Evolutionary conservation across 148 eudicot species (phyloP), one percentile per base, ranked within the genome.

Genomic region (Suaeda aralocaspica): DNA sequence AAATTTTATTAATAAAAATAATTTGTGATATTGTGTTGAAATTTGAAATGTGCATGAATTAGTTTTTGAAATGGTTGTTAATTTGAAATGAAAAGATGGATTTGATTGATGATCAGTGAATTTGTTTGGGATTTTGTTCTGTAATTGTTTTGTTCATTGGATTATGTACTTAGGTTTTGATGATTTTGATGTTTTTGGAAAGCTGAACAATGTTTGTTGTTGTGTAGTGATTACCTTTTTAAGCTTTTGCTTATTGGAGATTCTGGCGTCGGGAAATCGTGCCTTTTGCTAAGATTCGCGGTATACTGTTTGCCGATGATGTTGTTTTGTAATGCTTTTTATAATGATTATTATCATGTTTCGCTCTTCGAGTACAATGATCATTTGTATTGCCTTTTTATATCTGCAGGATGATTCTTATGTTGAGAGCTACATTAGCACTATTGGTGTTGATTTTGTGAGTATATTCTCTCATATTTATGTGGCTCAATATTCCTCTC

Each of bases 201-300:
- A 12, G 36, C 33, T 64, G 49, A 45, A 44, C 39, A 6, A 26
- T 76, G 21, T 24, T 24, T 65, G 24, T 21, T 72, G 2, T 66
- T 24, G 53, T 79, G 78, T 75, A 82, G 84, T 51, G 84, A 82
- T 78, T 82, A 82, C 71, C 84, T 82, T 55, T 82, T 82, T 25
- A 82, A 82, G 77, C 79, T 82, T 49, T 33, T 82, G 79, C 79
- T 82, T 42, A 82, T 82, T 25, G 84, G 84, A 69, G 84, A 82
- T 70, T 82, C 84, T 9, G 84, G 84, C 42, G 84, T 82, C n/a
- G 84, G 84, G 13, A 82, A 82, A 69, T 82, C 84, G 2, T 82
- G 84, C 69, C 84, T 82, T 72, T 71, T 82, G 66, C 72, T 82
- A 59, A 75, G 84, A 78, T 82, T 82, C 59, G 84, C 84, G 77